phyloP scores from a whole-genome alignment of 1,284 basidiomycete genomes.

The Puccinia novopanici region DNA sequence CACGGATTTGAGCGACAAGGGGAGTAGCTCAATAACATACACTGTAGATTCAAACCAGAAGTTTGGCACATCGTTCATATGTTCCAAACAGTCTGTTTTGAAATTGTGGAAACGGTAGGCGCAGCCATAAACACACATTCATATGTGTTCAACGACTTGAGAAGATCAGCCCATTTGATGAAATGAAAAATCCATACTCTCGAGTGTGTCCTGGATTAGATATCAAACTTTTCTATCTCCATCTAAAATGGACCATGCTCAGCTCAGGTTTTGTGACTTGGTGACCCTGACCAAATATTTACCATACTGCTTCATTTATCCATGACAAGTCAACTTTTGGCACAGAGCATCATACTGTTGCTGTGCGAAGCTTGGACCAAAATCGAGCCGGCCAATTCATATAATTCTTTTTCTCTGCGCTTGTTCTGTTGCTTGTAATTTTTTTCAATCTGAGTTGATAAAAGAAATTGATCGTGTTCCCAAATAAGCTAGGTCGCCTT shows the following conservation, averaged over 20 bases:
- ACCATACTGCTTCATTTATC: no score
- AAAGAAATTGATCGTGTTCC: no score
- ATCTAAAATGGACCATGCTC: conserved; percentile 18
- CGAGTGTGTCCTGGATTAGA: conserved; percentile 6
- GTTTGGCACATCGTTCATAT: conserved; percentile 33
- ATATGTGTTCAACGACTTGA: conserved; percentile 19
- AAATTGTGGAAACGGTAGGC: background rate
- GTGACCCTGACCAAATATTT: no score
- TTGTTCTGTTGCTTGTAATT: no score
- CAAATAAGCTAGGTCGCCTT: no score
- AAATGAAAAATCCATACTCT: conserved; percentile 11
- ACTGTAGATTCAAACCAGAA: background rate
- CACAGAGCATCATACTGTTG: no score
- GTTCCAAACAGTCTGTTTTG: conserved; percentile 4
- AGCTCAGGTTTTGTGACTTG: no score
- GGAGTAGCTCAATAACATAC: conserved; percentile 34
- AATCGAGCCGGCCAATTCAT: no score
- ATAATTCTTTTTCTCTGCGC: no score
- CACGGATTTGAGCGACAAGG: conserved; percentile 22
- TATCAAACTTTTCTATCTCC: background rate
- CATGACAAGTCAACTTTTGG: no score
- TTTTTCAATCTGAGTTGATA: no score
- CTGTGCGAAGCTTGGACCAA: no score
- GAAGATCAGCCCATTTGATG: background rate
- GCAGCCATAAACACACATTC: background rate